phyloP scores from a whole-genome alignment of 176 grass and related monocot species.

The Bothriochloa decipiens region DNA sequence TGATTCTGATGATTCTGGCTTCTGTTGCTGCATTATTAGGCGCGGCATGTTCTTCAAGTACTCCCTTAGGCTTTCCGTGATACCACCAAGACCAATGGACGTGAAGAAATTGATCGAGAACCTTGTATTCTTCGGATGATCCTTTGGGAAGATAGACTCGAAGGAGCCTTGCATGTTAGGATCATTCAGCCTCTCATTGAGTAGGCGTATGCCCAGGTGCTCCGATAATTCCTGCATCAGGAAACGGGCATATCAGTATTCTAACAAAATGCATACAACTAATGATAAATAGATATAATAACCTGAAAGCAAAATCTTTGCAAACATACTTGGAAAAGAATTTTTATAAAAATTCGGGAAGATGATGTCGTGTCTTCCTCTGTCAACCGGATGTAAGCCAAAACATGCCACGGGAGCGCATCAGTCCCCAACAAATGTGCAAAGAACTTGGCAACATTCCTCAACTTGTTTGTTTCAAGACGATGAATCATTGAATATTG shows the following conservation, averaged over 20 bases:
- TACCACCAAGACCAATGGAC: conserved; percentile 88
- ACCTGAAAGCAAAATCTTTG: background rate
- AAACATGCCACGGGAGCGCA: conserved; percentile 85
- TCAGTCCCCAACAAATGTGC: conserved; percentile 88
- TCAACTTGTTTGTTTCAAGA: conserved; percentile 87
- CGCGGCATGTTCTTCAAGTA: conserved; percentile 97
- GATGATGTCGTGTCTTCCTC: conserved; percentile 97
- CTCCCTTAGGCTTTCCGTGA: conserved; percentile 84
- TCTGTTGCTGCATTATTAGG: conserved; percentile 97
- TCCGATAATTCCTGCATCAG: conserved; percentile 75
- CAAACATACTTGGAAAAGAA: conserved; percentile 88
- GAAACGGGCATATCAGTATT: background rate
- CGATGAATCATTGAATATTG: conserved; percentile 98
- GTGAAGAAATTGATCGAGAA: conserved; percentile 97
- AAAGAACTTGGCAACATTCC: conserved; percentile 98
- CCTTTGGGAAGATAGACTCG: conserved; percentile 88
- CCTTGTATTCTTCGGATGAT: conserved; percentile 93
- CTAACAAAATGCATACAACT: conserved; percentile 4
- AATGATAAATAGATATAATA: conserved; percentile 6
- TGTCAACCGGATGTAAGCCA: conserved; percentile 90
- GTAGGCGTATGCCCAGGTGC: conserved; percentile 81
- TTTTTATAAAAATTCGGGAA: conserved; percentile 95
- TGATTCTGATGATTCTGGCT: conserved; percentile 44
- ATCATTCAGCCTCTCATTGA: conserved; percentile 92
- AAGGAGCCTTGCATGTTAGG: conserved; percentile 78